phyloP scores from a whole-genome alignment of 1,139 yeast species.

The Pichia sp. region DNA sequence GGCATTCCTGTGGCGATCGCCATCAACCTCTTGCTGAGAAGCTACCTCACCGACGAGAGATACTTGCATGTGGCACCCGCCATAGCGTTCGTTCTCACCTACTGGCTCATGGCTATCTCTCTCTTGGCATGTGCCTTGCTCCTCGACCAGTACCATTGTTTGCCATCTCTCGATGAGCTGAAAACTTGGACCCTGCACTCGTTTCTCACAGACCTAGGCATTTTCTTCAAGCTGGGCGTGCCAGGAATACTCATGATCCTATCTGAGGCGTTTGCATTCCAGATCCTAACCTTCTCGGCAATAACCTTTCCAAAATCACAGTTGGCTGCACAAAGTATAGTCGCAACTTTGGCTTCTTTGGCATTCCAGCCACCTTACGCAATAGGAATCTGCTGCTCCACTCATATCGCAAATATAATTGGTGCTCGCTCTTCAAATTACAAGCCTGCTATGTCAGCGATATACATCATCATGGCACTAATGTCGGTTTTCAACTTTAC shows the following conservation, averaged over 20 bases:
- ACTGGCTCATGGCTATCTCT: conserved; percentile 57
- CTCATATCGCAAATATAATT: conserved; percentile 80
- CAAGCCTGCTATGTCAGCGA: conserved; percentile 54
- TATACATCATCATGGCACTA: conserved; percentile 45
- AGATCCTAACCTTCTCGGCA: conserved; percentile 63
- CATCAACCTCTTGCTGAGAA: conserved; percentile 40
- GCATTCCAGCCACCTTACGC: conserved; percentile 87
- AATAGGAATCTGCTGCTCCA: conserved; percentile 76
- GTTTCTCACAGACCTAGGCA: conserved; percentile 33
- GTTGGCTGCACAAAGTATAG: conserved; percentile 85
- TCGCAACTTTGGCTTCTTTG: conserved; percentile 74
- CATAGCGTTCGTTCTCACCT: conserved; percentile 55
- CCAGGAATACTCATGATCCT: conserved; percentile 84
- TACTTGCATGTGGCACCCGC: conserved; percentile 51
- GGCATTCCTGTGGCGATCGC: conserved; percentile 47
- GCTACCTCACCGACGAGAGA: conserved; percentile 40
- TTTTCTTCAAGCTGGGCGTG: conserved; percentile 63
- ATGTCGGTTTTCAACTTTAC: conserved; percentile 42
- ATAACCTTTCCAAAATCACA: conserved; percentile 70
- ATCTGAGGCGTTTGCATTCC: conserved; percentile 84
- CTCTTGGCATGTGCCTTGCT: conserved; percentile 49
- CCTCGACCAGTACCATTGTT: conserved; percentile 62
- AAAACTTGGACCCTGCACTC: conserved; percentile 41
- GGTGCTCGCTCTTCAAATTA: conserved; percentile 57
- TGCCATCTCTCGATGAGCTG: conserved; percentile 34